Evolutionary conservation across 495 filamentous ascomycete genomes (phyloP), one percentile per base, ranked within the genome.

Genomic region (Aspergillus haitiensis): DNA sequence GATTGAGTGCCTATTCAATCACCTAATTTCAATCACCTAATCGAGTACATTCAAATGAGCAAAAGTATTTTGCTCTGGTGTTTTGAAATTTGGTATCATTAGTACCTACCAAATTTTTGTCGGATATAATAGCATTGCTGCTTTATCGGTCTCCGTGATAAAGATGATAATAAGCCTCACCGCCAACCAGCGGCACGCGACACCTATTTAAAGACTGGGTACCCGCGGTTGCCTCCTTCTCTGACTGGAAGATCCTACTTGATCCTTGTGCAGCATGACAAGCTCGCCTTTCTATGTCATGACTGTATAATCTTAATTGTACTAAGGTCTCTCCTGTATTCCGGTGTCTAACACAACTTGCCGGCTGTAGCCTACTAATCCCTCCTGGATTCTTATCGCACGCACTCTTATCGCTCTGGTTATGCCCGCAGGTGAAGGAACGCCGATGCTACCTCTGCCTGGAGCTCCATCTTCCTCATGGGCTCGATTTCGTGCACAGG

Each of bases 391-490:
- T 10, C 36, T 46, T 33, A 9, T 7, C 16, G 2, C 15, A 7
- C 40, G 44, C 21, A 44, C 42, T 56, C 67, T 59, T 52, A 56
- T 32, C 18, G 7, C 40, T 39, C 15, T 32, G 50, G 63, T 61
- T 55, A 71, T 68, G 68, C 52, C 66, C 56, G 55, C 50, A 57
- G 47, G 52, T 52, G 70, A 69, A 54, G 60, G 62, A 54, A 56
- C 62, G 39, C 59, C 69, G 35, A 76, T 88, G 64, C 73, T 92
- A 27, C 87, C 89, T 55, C 78, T 92, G 55, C 89, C 89, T 16
- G 89, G 91, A 13, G 74, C 88, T 44, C 85, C 89, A n/a, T 80
- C 86, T 6, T 86, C 90, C 21, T 87, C 88, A 49, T 91, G 90
- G 86, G 82, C 83, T 40, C 72, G 84, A 35, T 90, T 88, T 70